These are phyloP conservation scores for Porcisia deanei DNA, from an alignment of 208 protist species.

Conservation along the genomic window DNA sequence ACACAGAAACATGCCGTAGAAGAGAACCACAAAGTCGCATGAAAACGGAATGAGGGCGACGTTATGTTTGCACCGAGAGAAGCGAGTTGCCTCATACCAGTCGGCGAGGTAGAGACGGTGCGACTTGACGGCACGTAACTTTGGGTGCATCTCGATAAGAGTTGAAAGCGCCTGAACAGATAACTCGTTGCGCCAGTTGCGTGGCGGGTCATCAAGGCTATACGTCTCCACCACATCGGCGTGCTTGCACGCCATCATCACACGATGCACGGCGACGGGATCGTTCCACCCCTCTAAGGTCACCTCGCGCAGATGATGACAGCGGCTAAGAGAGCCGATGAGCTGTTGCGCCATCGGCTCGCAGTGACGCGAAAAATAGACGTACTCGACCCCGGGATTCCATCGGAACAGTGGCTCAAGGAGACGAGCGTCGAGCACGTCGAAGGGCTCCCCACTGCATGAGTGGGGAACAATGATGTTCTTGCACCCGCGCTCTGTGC, in stretches of 20 bases:
- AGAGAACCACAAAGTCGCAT: conserved; percentile 76
- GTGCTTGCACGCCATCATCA: conserved; percentile 87
- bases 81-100: conserved; percentile 86
- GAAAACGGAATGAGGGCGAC: conserved; percentile 79
- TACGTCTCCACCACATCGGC: conserved; percentile 84
- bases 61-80: conserved; percentile 89
- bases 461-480: conserved; percentile 83
- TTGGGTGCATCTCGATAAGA: conserved; percentile 91
- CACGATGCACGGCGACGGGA: conserved; percentile 79
- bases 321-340: conserved; percentile 57
- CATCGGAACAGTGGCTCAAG: conserved; percentile 85
- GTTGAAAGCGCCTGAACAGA: conserved; percentile 85
- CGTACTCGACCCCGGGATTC: conserved; percentile 87
- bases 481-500: conserved; percentile 83
- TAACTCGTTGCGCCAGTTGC: conserved; percentile 86
- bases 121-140: conserved; percentile 73
- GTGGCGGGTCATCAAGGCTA: conserved; percentile 68
- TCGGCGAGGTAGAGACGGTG: conserved; percentile 72
- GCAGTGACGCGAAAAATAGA: conserved; percentile 86
- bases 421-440: conserved; percentile 76
- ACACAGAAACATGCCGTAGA: conserved; percentile 65
- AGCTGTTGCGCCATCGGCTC: conserved; percentile 81
- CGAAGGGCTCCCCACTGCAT: conserved; percentile 71
- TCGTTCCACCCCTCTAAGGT: conserved; percentile 89
- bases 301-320: conserved; percentile 59